These are phyloP conservation scores for Emergomyces pasteurianus DNA, from an alignment of 2,329 filamentous ascomycete genomes.

Conservation along the genomic window DNA sequence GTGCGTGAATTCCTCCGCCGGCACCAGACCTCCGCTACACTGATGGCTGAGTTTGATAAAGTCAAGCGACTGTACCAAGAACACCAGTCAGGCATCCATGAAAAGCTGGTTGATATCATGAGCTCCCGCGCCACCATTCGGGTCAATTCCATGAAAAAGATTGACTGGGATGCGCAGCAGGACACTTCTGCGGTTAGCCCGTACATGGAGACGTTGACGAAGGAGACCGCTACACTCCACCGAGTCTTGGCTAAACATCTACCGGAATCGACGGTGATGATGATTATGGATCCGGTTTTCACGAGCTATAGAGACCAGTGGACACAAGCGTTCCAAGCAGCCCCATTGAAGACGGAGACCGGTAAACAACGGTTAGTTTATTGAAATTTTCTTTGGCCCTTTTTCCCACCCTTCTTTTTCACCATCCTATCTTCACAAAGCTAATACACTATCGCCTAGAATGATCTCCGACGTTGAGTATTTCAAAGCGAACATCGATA, in stretches of 20 bases:
- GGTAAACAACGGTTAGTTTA: slow-evolving; percentile 58
- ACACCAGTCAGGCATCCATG: slow-evolving; percentile 80
- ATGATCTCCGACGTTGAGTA: slow-evolving; percentile 66
- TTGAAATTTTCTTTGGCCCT: slow-evolving; percentile 2
- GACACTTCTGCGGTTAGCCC: slow-evolving; percentile 42
- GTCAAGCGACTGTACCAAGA: slow-evolving; percentile 73
- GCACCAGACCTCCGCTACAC: slow-evolving; percentile 44
- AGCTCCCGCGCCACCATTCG: slow-evolving; percentile 61
- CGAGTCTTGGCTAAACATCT: slow-evolving; percentile 74
- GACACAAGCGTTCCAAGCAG: slow-evolving; percentile 55
- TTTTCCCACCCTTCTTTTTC: slow-evolving; percentile 17
- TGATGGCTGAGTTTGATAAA: slow-evolving; percentile 81
- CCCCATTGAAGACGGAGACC: slow-evolving; percentile 51
- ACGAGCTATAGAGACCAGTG: slow-evolving; percentile 70
- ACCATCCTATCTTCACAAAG: slow-evolving; percentile 10
- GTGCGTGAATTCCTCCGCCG: slow-evolving; percentile 83
- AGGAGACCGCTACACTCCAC: slow-evolving; percentile 75
- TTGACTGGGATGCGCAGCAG: slow-evolving; percentile 56
- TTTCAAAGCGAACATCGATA: slow-evolving; percentile 58
- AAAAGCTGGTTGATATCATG: slow-evolving; percentile 92
- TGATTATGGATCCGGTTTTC: slow-evolving; percentile 83
- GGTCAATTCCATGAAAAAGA: slow-evolving; percentile 59
- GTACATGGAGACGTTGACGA: slow-evolving; percentile 79
- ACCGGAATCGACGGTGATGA: slow-evolving; percentile 59
- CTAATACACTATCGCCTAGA: slow-evolving; percentile 33